These are phyloP conservation scores for Leptographium procerum DNA, from an alignment of 2,329 filamentous ascomycete species.

Conservation along the genomic window DNA sequence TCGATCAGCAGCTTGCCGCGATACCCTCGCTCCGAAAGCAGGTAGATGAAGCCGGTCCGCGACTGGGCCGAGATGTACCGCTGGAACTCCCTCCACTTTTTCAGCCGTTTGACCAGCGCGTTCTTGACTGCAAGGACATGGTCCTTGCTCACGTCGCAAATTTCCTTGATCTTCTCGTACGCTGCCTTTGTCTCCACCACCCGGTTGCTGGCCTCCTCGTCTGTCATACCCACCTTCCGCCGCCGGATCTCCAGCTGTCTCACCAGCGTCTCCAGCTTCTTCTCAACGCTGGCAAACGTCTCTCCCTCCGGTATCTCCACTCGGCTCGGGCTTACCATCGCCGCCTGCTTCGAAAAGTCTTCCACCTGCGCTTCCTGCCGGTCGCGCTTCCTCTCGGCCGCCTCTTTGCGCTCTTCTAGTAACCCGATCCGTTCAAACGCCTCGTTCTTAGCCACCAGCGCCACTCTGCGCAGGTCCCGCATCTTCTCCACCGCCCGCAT, in stretches of 20 bases:
- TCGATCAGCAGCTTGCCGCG: conserved; percentile 71
- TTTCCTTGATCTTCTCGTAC: conserved; percentile 29
- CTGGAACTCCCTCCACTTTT: conserved; percentile 73
- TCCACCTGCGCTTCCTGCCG: conserved; percentile 35
- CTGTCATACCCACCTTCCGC: conserved; percentile 47
- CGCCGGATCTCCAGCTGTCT: conserved; percentile 48
- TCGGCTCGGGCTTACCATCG: conserved; percentile 38
- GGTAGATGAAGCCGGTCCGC: conserved; percentile 74
- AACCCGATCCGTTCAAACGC: conserved; percentile 41
- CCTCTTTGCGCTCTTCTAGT: conserved; percentile 30
- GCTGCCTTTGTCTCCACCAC: conserved; percentile 26
- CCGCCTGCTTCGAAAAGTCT: conserved; percentile 44
- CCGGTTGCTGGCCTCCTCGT: conserved; percentile 50
- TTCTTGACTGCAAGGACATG: conserved; percentile 34
- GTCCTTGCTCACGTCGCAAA: conserved; percentile 31
- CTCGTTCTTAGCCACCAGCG: conserved; percentile 50
- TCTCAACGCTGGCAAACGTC: conserved; percentile 44
- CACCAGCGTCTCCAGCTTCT: conserved; percentile 41
- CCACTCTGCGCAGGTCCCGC: conserved; percentile 37
- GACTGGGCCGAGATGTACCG: conserved; percentile 76
- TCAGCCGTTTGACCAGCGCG: conserved; percentile 57
- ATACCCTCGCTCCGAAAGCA: conserved; percentile 82
- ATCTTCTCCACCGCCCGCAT: conserved; percentile 38
- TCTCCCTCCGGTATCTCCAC: conserved; percentile 54
- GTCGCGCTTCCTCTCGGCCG: conserved; percentile 36